These are phyloP conservation scores for Talaromyces atroroseus DNA, from an alignment of 2,329 filamentous ascomycete species.

Conservation along the genomic window DNA sequence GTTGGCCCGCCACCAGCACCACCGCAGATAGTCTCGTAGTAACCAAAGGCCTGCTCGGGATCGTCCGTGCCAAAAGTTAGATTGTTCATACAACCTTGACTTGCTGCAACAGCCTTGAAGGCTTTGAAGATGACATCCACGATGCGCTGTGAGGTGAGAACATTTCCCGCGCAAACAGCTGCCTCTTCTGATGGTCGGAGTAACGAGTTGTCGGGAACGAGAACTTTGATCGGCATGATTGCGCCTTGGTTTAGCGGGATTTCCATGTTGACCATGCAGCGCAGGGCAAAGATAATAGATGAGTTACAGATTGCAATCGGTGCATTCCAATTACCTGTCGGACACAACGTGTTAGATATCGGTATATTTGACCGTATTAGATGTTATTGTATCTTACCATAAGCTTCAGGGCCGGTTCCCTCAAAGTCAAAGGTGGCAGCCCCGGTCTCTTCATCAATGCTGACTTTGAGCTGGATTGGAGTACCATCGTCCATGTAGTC, in stretches of 20 bases:
- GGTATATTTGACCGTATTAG: too few species aligned
- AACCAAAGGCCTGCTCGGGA: slow-evolving; percentile 9
- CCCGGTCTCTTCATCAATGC: neutral
- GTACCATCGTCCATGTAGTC: slow-evolving; percentile 11
- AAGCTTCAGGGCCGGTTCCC: slow-evolving; percentile 7
- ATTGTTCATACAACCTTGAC: slow-evolving; percentile 26
- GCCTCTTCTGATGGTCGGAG: slow-evolving; percentile 13
- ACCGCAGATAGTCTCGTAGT: slow-evolving; percentile 12
- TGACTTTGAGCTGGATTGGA: slow-evolving; percentile 2
- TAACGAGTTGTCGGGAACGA: slow-evolving; percentile 2
- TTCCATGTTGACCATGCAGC: slow-evolving; percentile 7
- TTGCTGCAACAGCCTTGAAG: slow-evolving; percentile 22
- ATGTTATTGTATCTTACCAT: neutral
- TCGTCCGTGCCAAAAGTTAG: slow-evolving; percentile 24
- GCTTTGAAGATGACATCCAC: slow-evolving; percentile 30
- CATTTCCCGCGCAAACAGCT: slow-evolving; percentile 24
- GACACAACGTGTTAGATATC: neutral
- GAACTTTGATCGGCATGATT: slow-evolving; percentile 2
- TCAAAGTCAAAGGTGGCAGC: slow-evolving; percentile 6
- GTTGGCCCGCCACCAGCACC: slow-evolving; percentile 1
- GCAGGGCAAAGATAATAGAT: neutral
- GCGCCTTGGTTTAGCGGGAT: slow-evolving; percentile 7
- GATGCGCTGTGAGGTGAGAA: slow-evolving; percentile 25
- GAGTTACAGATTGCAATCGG: slow-evolving; percentile 6
- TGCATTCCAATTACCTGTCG: slow-evolving; percentile 7